Percentiles rank a stretch among this genome's conserved stretches.
Evolutionary conservation across 1,284 basidiomycete species (phyloP).

Genomic region (Cryptococcus sp.): DNA sequence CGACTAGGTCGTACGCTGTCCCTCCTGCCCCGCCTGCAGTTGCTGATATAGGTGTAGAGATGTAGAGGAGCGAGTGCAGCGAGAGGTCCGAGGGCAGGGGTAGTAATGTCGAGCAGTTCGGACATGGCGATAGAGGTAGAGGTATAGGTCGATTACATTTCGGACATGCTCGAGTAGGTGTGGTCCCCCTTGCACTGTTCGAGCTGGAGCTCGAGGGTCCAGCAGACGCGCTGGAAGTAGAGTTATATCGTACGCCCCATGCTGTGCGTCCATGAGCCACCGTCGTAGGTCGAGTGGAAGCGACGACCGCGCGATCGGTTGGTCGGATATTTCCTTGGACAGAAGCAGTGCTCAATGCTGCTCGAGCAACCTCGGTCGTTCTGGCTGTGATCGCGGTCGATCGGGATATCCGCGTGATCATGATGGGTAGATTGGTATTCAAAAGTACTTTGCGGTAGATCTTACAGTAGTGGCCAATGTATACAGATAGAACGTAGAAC

Average conservation of each 20-base stretch:
- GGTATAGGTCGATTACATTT: conserved; percentile 33
- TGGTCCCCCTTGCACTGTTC: background rate
- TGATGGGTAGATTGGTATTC: too few species aligned
- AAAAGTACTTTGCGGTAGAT: too few species aligned
- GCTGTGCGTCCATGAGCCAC: background rate
- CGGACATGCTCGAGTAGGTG: conserved; percentile 36
- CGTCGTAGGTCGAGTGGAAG: background rate
- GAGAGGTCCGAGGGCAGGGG: conserved; percentile 44
- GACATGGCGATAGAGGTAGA: conserved; percentile 45
- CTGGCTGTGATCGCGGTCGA: too few species aligned
- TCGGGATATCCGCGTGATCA: too few species aligned
- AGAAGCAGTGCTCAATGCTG: too few species aligned
- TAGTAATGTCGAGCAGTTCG: conserved; percentile 37
- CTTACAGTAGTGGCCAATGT: too few species aligned
- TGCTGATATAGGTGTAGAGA: conserved; percentile 29
- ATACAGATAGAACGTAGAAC: background rate
- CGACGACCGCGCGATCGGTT: too few species aligned
- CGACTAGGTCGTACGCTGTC: conserved; percentile 28
- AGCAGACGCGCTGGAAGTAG: background rate
- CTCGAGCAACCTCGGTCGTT: too few species aligned
- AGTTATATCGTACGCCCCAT: background rate
- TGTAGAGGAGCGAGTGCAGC: conserved; percentile 43
- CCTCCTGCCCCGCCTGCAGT: background rate
- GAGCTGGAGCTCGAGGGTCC: background rate
- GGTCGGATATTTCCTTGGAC: too few species aligned